Conservation (phyloP, 768 basidiomycete species). For the Hericium rajendrae region DNA sequence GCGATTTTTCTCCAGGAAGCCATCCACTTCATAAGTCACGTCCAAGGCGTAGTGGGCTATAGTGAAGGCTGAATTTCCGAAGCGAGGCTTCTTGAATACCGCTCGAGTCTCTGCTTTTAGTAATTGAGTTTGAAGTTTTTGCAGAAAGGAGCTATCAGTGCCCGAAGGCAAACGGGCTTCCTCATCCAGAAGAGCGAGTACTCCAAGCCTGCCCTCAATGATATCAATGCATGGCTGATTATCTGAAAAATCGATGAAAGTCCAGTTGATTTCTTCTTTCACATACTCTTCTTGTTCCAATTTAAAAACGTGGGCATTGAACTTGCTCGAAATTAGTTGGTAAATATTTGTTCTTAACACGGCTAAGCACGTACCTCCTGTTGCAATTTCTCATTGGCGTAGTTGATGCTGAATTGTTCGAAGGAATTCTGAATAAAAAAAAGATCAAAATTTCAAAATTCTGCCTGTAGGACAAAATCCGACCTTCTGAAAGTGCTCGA, state of each 20-base stretch:
- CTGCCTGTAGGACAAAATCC: neutral
- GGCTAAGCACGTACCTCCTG: constrained; percentile 64
- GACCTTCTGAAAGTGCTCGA: constrained; percentile 95
- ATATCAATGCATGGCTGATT: constrained; percentile 99
- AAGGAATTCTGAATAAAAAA: constrained; percentile 56
- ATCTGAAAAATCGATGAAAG: constrained; percentile 98
- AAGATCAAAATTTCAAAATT: neutral
- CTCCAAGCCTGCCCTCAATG: constrained; percentile 94
- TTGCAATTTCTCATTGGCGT: constrained; percentile 96
- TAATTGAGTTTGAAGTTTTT: constrained; percentile 84
- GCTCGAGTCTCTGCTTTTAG: constrained; percentile 75
- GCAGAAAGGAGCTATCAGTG: constrained; percentile 85
- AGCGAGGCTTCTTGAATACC: constrained; percentile 98
- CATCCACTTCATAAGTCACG: constrained; percentile 97
- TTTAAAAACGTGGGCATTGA: constrained; percentile 99
- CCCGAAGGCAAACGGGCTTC: constrained; percentile 95
- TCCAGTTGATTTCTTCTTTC: constrained; percentile 98
- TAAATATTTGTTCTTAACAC: neutral
- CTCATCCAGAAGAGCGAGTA: constrained; percentile 90
- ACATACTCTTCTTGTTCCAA: constrained; percentile 99
- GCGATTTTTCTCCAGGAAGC: constrained; percentile 97
- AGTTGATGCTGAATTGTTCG: constrained; percentile 99
- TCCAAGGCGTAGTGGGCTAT: constrained; percentile 97
- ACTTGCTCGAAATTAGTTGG: constrained; percentile 35
- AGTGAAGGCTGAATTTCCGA: constrained; percentile 94